phyloP scores from a whole-genome alignment of 1,139 yeast species.

The Pneumocystis jirovecii region DNA sequence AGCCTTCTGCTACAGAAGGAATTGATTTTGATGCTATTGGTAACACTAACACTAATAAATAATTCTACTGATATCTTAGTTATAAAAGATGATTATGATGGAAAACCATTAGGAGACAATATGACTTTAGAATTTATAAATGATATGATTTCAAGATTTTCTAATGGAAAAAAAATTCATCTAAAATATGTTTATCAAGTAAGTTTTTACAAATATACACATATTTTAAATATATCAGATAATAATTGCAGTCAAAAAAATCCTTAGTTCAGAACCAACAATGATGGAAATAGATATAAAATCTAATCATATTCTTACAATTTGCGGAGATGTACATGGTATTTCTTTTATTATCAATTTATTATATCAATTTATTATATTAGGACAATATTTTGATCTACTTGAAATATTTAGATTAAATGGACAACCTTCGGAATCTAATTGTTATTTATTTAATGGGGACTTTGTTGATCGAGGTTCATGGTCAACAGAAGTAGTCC shows the following conservation, averaged over 20 bases:
- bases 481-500: slow-evolving; percentile 94
- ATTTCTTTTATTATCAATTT: background rate
- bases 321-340: slow-evolving; percentile 86
- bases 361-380: background rate
- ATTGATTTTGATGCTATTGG: slow-evolving; percentile 14
- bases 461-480: slow-evolving; percentile 97
- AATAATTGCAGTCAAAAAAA: slow-evolving; percentile 43
- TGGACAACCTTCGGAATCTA: slow-evolving; percentile 54
- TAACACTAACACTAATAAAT: background rate
- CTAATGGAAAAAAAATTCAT: slow-evolving; percentile 58
- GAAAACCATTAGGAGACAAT: slow-evolving; percentile 37
- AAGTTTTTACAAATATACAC: background rate
- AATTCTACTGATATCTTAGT: slow-evolving; percentile 2
- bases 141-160: slow-evolving; percentile 52
- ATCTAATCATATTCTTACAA: slow-evolving; percentile 39
- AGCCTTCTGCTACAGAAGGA: slow-evolving; percentile 21
- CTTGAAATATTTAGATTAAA: slow-evolving; percentile 59
- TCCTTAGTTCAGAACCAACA: slow-evolving; percentile 53
- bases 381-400: slow-evolving; percentile 82
- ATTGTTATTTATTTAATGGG: slow-evolving; percentile 79
- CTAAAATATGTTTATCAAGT: slow-evolving; percentile 65
- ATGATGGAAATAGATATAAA: slow-evolving; percentile 53
- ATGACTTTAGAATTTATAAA: slow-evolving; percentile 42
- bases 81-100: slow-evolving; percentile 48
- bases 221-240: slow-evolving; percentile 23